phyloP scores from a whole-genome alignment of 305 asterid genomes.

The Fraxinus angustifolia region DNA sequence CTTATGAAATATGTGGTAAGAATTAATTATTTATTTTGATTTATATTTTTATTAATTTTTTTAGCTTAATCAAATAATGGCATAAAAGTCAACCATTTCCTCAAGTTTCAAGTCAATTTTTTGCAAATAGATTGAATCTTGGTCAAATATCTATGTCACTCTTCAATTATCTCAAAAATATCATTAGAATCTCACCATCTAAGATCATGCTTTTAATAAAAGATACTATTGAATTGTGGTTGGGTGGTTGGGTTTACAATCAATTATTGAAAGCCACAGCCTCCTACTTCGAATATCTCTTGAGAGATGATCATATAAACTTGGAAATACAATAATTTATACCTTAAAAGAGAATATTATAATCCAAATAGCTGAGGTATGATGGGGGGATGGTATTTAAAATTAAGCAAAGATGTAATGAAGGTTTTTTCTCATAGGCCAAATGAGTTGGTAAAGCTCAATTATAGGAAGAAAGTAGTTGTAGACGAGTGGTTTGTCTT shows the following conservation, averaged over 20 bases:
- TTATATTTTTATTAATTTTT: no score
- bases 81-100: background rate
- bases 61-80: no score
- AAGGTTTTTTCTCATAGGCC: background rate
- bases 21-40: no score
- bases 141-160: background rate
- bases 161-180: background rate
- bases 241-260: background rate
- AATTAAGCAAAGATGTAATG: background rate
- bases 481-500: background rate
- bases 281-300: background rate
- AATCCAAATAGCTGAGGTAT: background rate
- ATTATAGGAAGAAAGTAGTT: background rate
- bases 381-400: background rate
- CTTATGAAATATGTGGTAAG: no score
- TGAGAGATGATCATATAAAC: background rate
- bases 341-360: background rate
- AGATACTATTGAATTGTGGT: background rate
- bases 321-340: background rate
- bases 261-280: background rate
- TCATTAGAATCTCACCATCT: background rate
- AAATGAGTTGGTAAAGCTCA: background rate
- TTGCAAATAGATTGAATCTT: background rate
- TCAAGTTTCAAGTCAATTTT: background rate
- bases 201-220: background rate